phyloP scores from a whole-genome alignment of 2,329 filamentous ascomycete genomes.

The Curvularia hawaiiensis region DNA sequence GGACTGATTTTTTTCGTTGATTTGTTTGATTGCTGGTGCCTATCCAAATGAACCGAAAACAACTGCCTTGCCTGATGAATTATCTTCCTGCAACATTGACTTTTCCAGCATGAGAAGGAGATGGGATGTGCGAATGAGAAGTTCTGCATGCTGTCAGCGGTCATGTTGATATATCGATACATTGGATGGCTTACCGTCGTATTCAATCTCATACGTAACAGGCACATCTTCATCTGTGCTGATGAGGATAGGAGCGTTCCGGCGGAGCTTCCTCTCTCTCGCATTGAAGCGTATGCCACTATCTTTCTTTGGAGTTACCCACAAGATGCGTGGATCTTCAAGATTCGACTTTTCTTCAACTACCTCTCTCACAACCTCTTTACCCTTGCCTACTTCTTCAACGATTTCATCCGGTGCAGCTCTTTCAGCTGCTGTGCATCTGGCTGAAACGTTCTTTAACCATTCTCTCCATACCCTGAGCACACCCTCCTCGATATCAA shows the following conservation, averaged over 20 bases:
- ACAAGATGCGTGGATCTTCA: slow-evolving; percentile 59
- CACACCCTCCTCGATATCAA: slow-evolving; percentile 70
- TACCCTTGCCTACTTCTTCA: slow-evolving; percentile 32
- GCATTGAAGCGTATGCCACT: slow-evolving; percentile 74
- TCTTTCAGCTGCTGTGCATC: slow-evolving; percentile 18
- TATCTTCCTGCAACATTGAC: slow-evolving; percentile 64
- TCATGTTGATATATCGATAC: neutral
- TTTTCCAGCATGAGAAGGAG: slow-evolving; percentile 62
- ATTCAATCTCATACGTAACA: slow-evolving; percentile 72
- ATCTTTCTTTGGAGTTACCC: slow-evolving; percentile 67
- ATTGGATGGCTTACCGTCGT: slow-evolving; percentile 63
- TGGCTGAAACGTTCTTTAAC: slow-evolving; percentile 58
- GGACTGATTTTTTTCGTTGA: slow-evolving; percentile 3
- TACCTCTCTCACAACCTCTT: slow-evolving; percentile 21
- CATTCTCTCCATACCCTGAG: slow-evolving; percentile 75
- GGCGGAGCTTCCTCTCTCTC: slow-evolving; percentile 54
- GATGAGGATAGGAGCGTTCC: slow-evolving; percentile 60
- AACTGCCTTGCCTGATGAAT: slow-evolving; percentile 68
- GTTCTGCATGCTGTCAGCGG: slow-evolving; percentile 25
- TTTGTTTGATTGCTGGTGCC: neutral
- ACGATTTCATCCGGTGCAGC: slow-evolving; percentile 25
- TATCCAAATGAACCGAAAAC: slow-evolving; percentile 61
- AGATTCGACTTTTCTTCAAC: slow-evolving; percentile 14
- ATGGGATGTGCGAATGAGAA: slow-evolving; percentile 41
- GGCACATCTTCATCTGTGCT: slow-evolving; percentile 66